A percentile compares a stretch with the other conserved stretches of the same genome.
Conservation (phyloP, 2,329 filamentous ascomycete species). For the Basipetospora chlamydospora region DNA sequence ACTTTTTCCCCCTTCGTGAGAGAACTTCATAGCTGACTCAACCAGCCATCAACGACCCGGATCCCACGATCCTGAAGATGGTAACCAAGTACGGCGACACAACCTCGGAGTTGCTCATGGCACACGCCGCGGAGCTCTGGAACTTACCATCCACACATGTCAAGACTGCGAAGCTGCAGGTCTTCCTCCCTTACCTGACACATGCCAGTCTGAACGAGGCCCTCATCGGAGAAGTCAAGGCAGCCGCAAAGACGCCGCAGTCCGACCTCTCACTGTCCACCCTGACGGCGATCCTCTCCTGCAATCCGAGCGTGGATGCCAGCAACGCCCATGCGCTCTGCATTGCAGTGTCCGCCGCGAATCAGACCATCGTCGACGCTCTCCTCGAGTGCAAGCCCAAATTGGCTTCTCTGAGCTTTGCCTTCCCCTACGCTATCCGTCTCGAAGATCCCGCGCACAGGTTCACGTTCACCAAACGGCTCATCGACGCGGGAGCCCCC, state of each 20-base stretch:
- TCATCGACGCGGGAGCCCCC: slow-evolving; percentile 34
- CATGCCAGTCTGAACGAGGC: slow-evolving; percentile 28
- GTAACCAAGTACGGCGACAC: slow-evolving; percentile 32
- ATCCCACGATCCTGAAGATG: slow-evolving; percentile 32
- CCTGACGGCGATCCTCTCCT: slow-evolving; percentile 30
- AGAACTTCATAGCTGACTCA: slow-evolving; percentile 8
- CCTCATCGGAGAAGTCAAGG: slow-evolving; percentile 36
- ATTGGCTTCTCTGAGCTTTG: slow-evolving; percentile 28
- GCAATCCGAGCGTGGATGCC: slow-evolving; percentile 40
- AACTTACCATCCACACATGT: slow-evolving; percentile 25
- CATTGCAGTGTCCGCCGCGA: slow-evolving; percentile 30
- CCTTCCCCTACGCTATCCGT: slow-evolving; percentile 37
- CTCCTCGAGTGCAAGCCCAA: slow-evolving; percentile 27
- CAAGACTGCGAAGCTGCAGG: slow-evolving; percentile 35
- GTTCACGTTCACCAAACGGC: slow-evolving; percentile 31
- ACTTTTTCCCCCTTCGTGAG: background rate
- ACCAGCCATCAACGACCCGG: slow-evolving; percentile 24
- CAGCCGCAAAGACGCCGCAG: slow-evolving; percentile 22
- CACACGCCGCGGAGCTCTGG: slow-evolving; percentile 27
- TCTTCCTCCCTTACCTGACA: slow-evolving; percentile 27
- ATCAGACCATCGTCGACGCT: slow-evolving; percentile 30
- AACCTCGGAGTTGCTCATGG: slow-evolving; percentile 24
- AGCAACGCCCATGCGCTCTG: slow-evolving; percentile 36
- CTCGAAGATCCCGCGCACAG: slow-evolving; percentile 36
- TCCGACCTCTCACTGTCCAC: slow-evolving; percentile 26